phyloP scores from a whole-genome alignment of 371 early-diverging fungal species.

The Lichtheimia ramosa region DNA sequence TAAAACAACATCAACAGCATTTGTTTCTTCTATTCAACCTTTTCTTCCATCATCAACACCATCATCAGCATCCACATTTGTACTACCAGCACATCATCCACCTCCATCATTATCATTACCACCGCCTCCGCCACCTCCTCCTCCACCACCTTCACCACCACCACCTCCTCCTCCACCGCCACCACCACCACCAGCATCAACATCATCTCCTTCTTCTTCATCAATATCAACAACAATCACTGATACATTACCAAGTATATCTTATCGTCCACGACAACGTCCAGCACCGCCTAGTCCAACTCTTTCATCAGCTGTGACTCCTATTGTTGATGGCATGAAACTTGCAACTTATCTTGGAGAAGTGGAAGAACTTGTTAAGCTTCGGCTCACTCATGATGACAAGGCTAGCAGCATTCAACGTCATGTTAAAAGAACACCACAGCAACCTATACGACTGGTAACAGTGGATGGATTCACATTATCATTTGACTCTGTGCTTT shows the following conservation, averaged over 20 bases:
- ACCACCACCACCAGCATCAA: not conserved
- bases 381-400: constrained; percentile 16
- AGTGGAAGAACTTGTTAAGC: constrained; percentile 22
- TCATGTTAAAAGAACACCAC: constrained; percentile 4
- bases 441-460: constrained; percentile 20
- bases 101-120: not conserved
- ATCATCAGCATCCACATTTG: not conserved
- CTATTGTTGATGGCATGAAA: constrained; percentile 7
- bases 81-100: constrained; percentile 4
- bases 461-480: constrained; percentile 28
- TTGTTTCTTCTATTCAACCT: too few species aligned
- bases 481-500: constrained; percentile 18
- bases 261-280: not conserved
- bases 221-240: not conserved
- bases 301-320: not conserved
- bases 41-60: not conserved
- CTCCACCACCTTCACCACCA: not conserved
- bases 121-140: not conserved
- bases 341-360: constrained; percentile 14
- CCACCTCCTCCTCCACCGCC: not conserved
- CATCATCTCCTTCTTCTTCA: not conserved
- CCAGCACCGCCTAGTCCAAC: not conserved
- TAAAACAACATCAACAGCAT: not conserved
- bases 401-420: not conserved
- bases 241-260: too few species aligned